These are phyloP conservation scores for Wallacemonas sp. DNA, from an alignment of 208 protist genomes.

Conservation along the genomic window DNA sequence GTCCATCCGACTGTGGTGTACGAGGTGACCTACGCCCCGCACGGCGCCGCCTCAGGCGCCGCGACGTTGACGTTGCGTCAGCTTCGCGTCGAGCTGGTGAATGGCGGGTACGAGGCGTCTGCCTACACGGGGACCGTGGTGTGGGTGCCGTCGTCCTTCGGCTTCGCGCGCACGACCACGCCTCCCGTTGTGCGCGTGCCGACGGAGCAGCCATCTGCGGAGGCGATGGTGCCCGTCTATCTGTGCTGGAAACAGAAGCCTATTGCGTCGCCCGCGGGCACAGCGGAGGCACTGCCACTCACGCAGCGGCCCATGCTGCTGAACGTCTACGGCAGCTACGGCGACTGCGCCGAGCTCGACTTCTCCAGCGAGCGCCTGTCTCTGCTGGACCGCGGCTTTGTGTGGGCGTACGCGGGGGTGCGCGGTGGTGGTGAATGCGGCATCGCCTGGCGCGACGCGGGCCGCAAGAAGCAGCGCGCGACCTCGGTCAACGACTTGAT, in stretches of 20 bases:
- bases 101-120: conserved; percentile 30
- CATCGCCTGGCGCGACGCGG: conserved; percentile 63
- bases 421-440: conserved; percentile 92
- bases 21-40: background rate
- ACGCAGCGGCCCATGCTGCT: conserved; percentile 43
- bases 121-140: conserved; percentile 57
- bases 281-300: background rate
- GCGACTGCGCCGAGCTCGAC: conserved; percentile 54
- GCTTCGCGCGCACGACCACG: conserved; percentile 22
- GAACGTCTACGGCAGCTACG: conserved; percentile 81
- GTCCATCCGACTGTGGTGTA: conserved; percentile 27
- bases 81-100: conserved; percentile 40
- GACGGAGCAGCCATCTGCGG: conserved; percentile 19
- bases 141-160: conserved; percentile 66
- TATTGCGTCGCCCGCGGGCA: too few relatives aligned
- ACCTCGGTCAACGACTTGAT: conserved; percentile 89
- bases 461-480: conserved; percentile 48
- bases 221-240: conserved; percentile 47
- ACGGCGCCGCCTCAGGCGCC: background rate
- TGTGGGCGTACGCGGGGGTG: conserved; percentile 72
- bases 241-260: conserved; percentile 47
- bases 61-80: conserved; percentile 15
- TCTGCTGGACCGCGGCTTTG: conserved; percentile 79
- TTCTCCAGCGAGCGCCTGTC: conserved; percentile 59
- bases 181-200: conserved; percentile 15